phyloP scores from a whole-genome alignment of 2,329 filamentous ascomycete species.

The Pestalotiopsis sp. region DNA sequence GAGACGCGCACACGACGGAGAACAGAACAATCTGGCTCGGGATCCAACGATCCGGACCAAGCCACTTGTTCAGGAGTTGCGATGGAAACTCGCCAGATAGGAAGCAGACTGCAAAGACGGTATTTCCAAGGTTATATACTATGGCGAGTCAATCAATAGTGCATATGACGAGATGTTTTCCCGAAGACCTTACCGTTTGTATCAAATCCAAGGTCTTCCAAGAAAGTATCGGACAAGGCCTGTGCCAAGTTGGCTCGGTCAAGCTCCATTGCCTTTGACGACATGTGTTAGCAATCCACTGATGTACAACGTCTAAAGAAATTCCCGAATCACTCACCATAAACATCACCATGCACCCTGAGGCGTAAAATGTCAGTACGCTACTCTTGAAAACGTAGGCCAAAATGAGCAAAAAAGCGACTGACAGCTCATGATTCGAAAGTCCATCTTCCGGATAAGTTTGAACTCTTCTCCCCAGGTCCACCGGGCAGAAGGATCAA shows the following conservation, averaged over 20 bases:
- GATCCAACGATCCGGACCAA: constrained; percentile 33
- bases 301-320: too few species aligned
- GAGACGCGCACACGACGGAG: constrained; percentile 29
- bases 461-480: constrained; percentile 35
- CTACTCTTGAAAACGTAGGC: too few species aligned
- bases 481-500: constrained; percentile 35
- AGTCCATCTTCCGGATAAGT: constrained; percentile 32
- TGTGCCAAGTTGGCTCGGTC: constrained; percentile 51
- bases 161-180: background rate
- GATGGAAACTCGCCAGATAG: constrained; percentile 62
- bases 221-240: constrained; percentile 51
- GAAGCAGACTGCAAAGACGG: constrained; percentile 55
- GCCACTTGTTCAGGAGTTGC: constrained; percentile 60
- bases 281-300: background rate
- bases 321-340: background rate
- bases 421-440: constrained; percentile 37
- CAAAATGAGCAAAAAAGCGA: background rate
- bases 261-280: constrained; percentile 53
- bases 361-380: background rate
- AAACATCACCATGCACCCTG: constrained; percentile 9
- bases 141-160: background rate
- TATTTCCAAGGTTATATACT: constrained; percentile 56
- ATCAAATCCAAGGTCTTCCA: constrained; percentile 43
- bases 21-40: constrained; percentile 31
- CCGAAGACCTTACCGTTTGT: constrained; percentile 41